A percentile compares a stretch with the other conserved stretches of the same genome.
Evolutionary conservation across 192 early-diverging fungal genomes (phyloP).

Genomic region (Backusella parvicylindrica): DNA sequence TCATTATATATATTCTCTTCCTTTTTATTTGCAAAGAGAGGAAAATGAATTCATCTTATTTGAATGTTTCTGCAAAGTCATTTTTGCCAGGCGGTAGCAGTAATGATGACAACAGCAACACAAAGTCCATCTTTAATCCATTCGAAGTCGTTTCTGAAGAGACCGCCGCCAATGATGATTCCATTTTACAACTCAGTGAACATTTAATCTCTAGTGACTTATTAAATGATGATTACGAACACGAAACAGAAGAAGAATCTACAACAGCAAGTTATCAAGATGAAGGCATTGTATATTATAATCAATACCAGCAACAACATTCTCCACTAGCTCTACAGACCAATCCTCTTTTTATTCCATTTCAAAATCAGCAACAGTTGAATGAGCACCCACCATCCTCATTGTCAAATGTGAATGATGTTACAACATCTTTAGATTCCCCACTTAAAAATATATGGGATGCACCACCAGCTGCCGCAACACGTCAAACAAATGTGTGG

Average conservation of each 20-base stretch:
- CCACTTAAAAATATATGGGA: constrained; percentile 9
- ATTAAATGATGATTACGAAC: constrained; percentile 7
- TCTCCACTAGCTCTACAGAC: not conserved
- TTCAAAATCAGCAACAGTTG: not conserved
- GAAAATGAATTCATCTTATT: not conserved
- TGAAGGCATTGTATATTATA: not conserved
- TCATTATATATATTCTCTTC: not conserved
- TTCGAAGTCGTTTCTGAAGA: not conserved
- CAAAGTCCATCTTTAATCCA: not conserved
- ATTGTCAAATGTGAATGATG: not conserved
- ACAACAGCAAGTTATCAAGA: not conserved
- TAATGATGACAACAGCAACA: not conserved
- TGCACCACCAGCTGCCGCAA: not conserved
- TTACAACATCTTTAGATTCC: not conserved
- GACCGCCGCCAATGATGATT: not conserved
- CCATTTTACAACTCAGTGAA: not conserved
- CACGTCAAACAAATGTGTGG: not conserved
- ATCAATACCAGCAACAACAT: not conserved
- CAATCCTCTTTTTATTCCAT: not conserved
- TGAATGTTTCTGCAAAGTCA: not conserved
- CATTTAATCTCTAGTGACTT: constrained; percentile 2
- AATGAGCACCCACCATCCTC: not conserved
- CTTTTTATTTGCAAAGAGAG: not conserved
- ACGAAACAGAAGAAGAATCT: not conserved
- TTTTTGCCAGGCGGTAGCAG: not conserved